phyloP scores from a whole-genome alignment of 2,329 filamentous ascomycete species.

The Ophiostoma quercus region DNA sequence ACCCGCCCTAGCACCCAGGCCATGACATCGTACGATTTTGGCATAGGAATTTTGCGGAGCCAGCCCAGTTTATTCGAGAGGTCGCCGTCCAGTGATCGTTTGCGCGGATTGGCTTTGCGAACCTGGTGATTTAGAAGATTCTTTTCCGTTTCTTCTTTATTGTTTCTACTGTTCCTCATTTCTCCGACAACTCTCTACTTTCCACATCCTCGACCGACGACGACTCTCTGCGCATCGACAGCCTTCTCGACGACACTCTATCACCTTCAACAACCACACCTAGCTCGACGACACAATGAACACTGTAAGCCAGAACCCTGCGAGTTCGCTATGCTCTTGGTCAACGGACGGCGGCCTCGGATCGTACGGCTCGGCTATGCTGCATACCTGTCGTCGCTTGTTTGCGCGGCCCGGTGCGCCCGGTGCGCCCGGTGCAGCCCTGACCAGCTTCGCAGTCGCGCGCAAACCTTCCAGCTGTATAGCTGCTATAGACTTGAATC shows the following conservation, averaged over 20 bases:
- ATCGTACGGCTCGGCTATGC: background rate
- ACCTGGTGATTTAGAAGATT: background rate
- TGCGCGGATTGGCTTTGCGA: background rate
- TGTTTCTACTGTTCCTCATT: background rate
- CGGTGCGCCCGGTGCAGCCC: background rate
- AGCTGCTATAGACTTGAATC: background rate
- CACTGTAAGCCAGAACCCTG: conserved; percentile 21
- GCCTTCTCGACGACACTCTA: background rate
- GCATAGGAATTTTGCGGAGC: conserved; percentile 17
- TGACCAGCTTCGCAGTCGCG: background rate
- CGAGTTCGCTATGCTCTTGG: background rate
- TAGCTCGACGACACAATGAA: conserved; percentile 22
- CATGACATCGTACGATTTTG: conserved; percentile 18
- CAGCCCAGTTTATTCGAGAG: background rate
- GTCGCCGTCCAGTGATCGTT: background rate
- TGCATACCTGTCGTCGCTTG: background rate
- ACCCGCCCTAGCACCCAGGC: conserved; percentile 1
- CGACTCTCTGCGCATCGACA: background rate
- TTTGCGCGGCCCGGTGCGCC: background rate
- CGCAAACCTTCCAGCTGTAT: background rate
- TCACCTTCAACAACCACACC: background rate
- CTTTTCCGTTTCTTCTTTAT: background rate
- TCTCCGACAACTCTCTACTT: background rate
- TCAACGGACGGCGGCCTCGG: background rate
- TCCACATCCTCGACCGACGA: background rate